These are phyloP conservation scores for Gigaspora rosea DNA, from an alignment of 192 early-diverging fungal species.

Conservation along the genomic window DNA sequence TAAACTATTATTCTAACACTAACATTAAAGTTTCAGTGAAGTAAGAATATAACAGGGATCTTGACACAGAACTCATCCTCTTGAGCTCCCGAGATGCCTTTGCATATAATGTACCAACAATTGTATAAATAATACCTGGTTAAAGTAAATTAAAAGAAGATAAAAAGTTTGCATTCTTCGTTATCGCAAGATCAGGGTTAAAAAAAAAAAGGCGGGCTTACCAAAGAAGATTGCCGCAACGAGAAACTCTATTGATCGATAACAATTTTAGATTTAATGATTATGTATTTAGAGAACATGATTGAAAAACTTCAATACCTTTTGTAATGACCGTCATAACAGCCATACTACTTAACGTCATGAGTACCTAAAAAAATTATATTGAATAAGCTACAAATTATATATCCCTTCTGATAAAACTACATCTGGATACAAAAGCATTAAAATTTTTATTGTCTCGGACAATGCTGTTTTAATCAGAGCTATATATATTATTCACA, in stretches of 20 bases:
- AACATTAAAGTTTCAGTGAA: constrained; percentile 67
- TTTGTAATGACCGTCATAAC: constrained; percentile 70
- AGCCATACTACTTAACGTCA: constrained; percentile 57
- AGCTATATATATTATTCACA: background rate
- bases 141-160: background rate
- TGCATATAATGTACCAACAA: constrained; percentile 73
- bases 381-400: background rate
- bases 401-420: too few relatives aligned
- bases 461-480: too few relatives aligned
- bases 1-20: background rate
- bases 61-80: constrained; percentile 59
- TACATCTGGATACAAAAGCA: too few relatives aligned
- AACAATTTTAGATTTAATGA: background rate
- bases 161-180: background rate
- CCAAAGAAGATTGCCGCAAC: background rate
- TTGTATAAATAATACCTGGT: constrained; percentile 53
- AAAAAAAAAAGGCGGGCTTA: background rate
- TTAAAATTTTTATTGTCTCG: too few relatives aligned
- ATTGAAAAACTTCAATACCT: constrained; percentile 63
- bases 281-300: background rate
- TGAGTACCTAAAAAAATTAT: background rate
- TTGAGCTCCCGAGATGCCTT: constrained; percentile 85
- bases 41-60: constrained; percentile 73
- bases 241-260: background rate
- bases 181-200: background rate